Base-by-base conservation (phyloP, 768 basidiomycete species). In the Mrakia frigida region DNA sequence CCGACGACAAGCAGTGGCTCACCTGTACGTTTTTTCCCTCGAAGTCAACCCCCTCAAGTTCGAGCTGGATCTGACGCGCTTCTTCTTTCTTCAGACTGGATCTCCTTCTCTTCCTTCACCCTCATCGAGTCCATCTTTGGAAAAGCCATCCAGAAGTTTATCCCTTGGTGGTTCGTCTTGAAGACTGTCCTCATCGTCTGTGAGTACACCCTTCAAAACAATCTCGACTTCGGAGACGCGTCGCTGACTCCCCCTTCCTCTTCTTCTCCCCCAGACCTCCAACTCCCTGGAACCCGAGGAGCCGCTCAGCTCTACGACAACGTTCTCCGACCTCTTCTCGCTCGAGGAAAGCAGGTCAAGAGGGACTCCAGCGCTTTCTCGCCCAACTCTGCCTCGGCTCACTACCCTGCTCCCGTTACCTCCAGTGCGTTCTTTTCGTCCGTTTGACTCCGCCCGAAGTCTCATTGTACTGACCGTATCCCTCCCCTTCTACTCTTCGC, bases 131-230 rank as follows among this genome's bases (percentile, higher is more conserved):
- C 70, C 52, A n/a, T 72, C 31, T 92, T 92, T 72, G 86, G 92
- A 79, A 88, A 91, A 71, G 77, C 91, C 78, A 88, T 97, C 77
- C 89, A 98, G 79, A 50, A 72, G 46, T 56, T 25, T 14, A 41
- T 53, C 14, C 50, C 69, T 7, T 70, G 43, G 37, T 70, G 46
- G 69, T 97, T 90, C 82, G 90, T 91, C 61, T 88, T 93, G 87
- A 98, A 97, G 90, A 92, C 91, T 70, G 77, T 90, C 76, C 92
- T 94, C 87, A 90, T 94, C 83, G 84, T 96, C 81, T 98, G 46
- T 50, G 46, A 50, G 46, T 50, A 50, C 2, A 50, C 11, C 6
- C 39, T 41, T 2, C 16, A 50, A 21, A 50, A 50, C 46, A 50
- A 3, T 50, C 46, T 50, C 46, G 46, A 14, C 13, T 16, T 46